Evolutionary conservation across 768 basidiomycete genomes (phyloP).

Genomic region (Trichaptum fuscoviolaceum): DNA sequence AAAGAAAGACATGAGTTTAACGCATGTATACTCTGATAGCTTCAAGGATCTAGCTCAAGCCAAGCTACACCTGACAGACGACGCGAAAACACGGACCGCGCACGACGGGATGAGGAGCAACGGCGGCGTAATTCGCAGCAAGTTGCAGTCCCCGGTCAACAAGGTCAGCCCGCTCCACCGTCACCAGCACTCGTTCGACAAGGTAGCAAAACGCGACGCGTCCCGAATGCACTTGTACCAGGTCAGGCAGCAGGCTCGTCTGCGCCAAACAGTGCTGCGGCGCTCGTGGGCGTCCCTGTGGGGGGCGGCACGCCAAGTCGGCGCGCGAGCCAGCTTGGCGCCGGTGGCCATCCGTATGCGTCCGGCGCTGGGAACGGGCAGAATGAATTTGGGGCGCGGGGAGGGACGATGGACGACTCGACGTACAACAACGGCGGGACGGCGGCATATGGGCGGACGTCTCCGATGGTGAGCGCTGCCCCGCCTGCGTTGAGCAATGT

Average conservation of each 20-base stretch:
- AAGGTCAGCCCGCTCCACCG: conserved; percentile 54
- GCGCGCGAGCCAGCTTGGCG: conserved; percentile 32
- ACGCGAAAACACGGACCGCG: conserved; percentile 31
- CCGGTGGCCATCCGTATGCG: conserved; percentile 49
- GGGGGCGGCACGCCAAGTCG: conserved; percentile 41
- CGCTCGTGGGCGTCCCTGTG: conserved; percentile 69
- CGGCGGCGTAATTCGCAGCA: conserved; percentile 56
- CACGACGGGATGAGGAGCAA: conserved; percentile 46
- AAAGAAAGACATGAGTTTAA: not conserved
- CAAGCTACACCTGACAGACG: conserved; percentile 52
- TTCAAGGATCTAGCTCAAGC: conserved; percentile 59
- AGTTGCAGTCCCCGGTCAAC: conserved; percentile 11
- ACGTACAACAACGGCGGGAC: conserved; percentile 25
- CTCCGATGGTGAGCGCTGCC: conserved; percentile 75
- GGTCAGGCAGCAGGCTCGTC: conserved; percentile 46
- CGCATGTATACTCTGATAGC: conserved; percentile 2
- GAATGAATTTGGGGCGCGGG: conserved; percentile 37
- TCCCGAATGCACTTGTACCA: conserved; percentile 55
- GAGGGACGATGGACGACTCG: not conserved
- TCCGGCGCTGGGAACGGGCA: conserved; percentile 31
- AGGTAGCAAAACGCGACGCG: conserved; percentile 60
- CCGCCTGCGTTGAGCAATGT: conserved; percentile 71
- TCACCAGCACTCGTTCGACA: conserved; percentile 76
- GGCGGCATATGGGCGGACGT: conserved; percentile 69
- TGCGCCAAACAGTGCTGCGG: conserved; percentile 70